Base-by-base conservation (phyloP, 2,329 filamentous ascomycete genomes). In the Colletotrichum spinosum region DNA sequence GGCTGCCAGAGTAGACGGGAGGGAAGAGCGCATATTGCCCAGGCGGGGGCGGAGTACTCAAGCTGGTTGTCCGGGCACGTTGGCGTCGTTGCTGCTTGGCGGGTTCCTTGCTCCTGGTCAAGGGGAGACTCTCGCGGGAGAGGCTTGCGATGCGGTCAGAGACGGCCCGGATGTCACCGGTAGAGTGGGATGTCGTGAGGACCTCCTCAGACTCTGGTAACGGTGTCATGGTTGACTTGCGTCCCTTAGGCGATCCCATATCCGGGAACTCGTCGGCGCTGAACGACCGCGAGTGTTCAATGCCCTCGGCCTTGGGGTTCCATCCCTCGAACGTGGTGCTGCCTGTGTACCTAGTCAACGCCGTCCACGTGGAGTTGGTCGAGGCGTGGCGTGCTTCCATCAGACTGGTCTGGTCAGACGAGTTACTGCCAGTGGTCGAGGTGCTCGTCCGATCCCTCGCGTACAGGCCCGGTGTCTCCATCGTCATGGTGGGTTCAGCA, bases 311-410 rank as follows among this genome's bases (percentile, higher is more conserved):
- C 70, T 75, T 69, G 33, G 67, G 57, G 54, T 69, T 65, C 67
- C 67, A 69, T n/a, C 65, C 65, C 51, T 69, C 67, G 33, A 68
- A 84, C 11, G 77, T 80, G 63, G 81, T 86, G 76, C 84, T 87
- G 48, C 78, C 76, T 4, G 85, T 88, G 72, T 85, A 79, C 6
- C 84, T 81, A 6, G 85, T 87, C 63, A 84, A 78, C 44, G 82
- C 83, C 1, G 86, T 87, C 65, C 82, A 83, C 9, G 80, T 83
- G 5, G 86, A 88, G 34, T 81, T 79, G 13, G 81, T 80, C 11
- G 86, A 88, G 53, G 82, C 79, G 73, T 87, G 85, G 34, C 84
- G 84, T 62, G 83, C 81, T 54, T 78, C 81, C 50, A 78, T 82
- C 15, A 81, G 84, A 35, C 79, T 77, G 1, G 83, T 84, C 25